A percentile compares a stretch with the other conserved stretches of the same genome.
These are phyloP conservation scores for Pseudogymnoascus sp. DNA, from an alignment of 2,329 filamentous ascomycete species.

Conservation along the genomic window DNA sequence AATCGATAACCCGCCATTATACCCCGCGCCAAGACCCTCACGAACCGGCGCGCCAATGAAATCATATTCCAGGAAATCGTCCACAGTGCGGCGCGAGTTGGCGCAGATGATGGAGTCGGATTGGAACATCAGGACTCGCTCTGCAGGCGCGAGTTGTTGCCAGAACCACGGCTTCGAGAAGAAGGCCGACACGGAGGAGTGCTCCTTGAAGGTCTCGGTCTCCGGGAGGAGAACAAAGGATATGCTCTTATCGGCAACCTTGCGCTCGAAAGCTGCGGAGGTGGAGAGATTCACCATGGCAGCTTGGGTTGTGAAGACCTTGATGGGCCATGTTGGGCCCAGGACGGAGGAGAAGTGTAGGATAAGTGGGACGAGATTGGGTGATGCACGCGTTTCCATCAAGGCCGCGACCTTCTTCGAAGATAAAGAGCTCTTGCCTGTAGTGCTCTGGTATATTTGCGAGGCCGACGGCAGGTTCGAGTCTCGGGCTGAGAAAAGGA, in stretches of 20 bases:
- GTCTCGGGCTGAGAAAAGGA: background rate
- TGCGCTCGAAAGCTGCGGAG: slow-evolving; percentile 32
- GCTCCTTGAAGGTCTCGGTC: slow-evolving; percentile 28
- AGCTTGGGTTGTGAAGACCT: slow-evolving; percentile 34
- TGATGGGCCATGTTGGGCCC: slow-evolving; percentile 37
- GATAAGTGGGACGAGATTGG: slow-evolving; percentile 32
- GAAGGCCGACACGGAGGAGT: slow-evolving; percentile 24
- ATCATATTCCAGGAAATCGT: slow-evolving; percentile 31
- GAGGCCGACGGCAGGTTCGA: background rate
- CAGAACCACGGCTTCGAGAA: slow-evolving; percentile 29
- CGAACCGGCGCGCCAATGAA: slow-evolving; percentile 31
- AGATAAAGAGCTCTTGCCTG: background rate
- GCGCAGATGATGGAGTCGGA: slow-evolving; percentile 31
- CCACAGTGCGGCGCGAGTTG: slow-evolving; percentile 28
- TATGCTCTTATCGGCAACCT: slow-evolving; percentile 30
- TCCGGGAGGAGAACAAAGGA: slow-evolving; percentile 34
- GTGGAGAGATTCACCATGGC: slow-evolving; percentile 12
- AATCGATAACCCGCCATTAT: slow-evolving; percentile 32
- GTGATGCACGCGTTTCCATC: slow-evolving; percentile 30
- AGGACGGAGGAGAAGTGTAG: slow-evolving; percentile 35
- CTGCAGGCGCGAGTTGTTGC: slow-evolving; percentile 27
- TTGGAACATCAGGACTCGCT: slow-evolving; percentile 30
- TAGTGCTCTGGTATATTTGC: background rate
- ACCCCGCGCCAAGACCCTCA: slow-evolving; percentile 21
- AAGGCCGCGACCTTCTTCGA: slow-evolving; percentile 31